These are phyloP conservation scores for Boletus vermiculosoides DNA, from an alignment of 768 basidiomycete species.

Conservation along the genomic window DNA sequence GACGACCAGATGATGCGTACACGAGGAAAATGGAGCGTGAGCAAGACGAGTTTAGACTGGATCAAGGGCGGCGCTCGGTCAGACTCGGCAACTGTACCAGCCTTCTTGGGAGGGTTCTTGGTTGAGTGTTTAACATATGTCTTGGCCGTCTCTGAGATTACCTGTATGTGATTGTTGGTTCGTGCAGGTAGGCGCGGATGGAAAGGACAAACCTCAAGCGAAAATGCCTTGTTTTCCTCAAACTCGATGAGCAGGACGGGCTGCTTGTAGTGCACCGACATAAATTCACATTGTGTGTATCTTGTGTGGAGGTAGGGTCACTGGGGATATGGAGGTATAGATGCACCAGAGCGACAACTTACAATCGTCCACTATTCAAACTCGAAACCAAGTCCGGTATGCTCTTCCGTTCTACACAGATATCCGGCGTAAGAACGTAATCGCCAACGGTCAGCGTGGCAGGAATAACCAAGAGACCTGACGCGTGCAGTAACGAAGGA, in stretches of 20 bases:
- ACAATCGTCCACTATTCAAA: constrained; percentile 94
- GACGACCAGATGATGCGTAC: constrained; percentile 97
- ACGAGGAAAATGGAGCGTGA: constrained; percentile 87
- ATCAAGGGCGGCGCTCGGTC: constrained; percentile 51
- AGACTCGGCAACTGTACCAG: constrained; percentile 17
- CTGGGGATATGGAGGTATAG: neutral
- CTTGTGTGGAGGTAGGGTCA: constrained; percentile 40
- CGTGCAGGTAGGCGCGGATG: neutral
- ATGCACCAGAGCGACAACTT: constrained; percentile 35
- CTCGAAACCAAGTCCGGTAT: constrained; percentile 88
- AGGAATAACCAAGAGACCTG: constrained; percentile 77
- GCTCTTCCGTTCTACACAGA: constrained; percentile 95
- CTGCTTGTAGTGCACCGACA: constrained; percentile 95
- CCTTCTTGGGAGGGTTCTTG: constrained; percentile 55
- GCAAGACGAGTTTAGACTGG: constrained; percentile 90
- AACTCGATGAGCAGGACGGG: constrained; percentile 95
- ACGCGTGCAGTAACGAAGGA: constrained; percentile 85
- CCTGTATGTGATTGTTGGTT: constrained; percentile 35
- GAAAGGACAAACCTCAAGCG: constrained; percentile 65
- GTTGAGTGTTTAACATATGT: constrained; percentile 60
- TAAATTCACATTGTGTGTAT: constrained; percentile 94
- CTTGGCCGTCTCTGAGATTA: constrained; percentile 59
- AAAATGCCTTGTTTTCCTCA: constrained; percentile 95
- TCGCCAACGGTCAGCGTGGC: constrained; percentile 94
- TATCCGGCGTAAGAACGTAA: constrained; percentile 92